Evolutionary conservation across 768 basidiomycete species (phyloP).

Genomic region (Boletales sp.): DNA sequence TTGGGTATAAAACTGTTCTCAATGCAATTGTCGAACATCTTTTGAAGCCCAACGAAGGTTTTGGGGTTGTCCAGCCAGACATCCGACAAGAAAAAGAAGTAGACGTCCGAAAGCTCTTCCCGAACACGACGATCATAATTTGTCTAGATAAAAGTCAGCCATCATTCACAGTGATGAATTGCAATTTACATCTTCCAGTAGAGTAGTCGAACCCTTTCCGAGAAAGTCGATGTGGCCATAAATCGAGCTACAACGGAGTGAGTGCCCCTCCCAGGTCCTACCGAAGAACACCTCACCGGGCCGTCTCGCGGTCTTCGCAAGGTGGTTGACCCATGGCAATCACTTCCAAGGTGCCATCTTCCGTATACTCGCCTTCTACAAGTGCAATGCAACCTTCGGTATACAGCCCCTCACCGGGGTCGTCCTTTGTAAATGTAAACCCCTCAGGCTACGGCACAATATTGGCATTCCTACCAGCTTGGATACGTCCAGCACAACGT

Average conservation of each 20-base stretch:
- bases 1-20: conserved; percentile 86
- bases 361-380: conserved; percentile 94
- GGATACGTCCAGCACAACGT: conserved; percentile 83
- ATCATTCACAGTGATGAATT: not conserved
- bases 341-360: conserved; percentile 83
- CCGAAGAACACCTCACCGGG: conserved; percentile 51
- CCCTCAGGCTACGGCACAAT: conserved; percentile 2
- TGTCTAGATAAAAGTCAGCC: conserved; percentile 38
- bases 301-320: conserved; percentile 82
- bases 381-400: conserved; percentile 95
- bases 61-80: conserved; percentile 91
- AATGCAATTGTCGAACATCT: conserved; percentile 87
- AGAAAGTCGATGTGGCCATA: conserved; percentile 97
- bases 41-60: conserved; percentile 73
- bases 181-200: conserved; percentile 79
- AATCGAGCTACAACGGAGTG: conserved; percentile 58
- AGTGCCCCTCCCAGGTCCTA: not conserved
- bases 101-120: conserved; percentile 68
- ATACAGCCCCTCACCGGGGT: conserved; percentile 92
- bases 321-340: conserved; percentile 97
- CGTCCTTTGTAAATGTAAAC: conserved; percentile 47
- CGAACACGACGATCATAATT: conserved; percentile 60
- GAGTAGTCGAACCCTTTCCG: conserved; percentile 88
- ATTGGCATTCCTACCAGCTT: conserved; percentile 54
- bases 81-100: conserved; percentile 94